Percentiles rank a stretch among this genome's conserved stretches.
These are phyloP conservation scores for Ascochyta pisi DNA, from an alignment of 2,329 filamentous ascomycete genomes.

Conservation along the genomic window DNA sequence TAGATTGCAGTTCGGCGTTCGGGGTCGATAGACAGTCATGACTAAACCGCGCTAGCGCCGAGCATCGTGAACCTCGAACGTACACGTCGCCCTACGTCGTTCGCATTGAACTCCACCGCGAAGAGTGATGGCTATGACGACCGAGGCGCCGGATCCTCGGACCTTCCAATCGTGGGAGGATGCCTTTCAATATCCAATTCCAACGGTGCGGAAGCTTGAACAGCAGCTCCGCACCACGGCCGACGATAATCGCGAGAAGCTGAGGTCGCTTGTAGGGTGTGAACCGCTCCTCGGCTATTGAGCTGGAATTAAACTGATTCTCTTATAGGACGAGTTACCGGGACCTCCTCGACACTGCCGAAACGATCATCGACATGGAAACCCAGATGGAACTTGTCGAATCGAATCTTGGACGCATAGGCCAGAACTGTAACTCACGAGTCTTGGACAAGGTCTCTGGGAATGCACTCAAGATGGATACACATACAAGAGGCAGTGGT, in stretches of 20 bases:
- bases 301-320: constrained; percentile 6
- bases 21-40: not conserved
- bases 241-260: constrained; percentile 69
- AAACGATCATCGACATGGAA: constrained; percentile 92
- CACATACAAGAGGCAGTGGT: constrained; percentile 50
- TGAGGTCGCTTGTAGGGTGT: constrained; percentile 71
- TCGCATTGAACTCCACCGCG: not conserved
- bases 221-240: constrained; percentile 68
- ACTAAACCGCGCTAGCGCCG: constrained; percentile 16
- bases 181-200: constrained; percentile 70
- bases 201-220: constrained; percentile 67
- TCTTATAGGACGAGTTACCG: constrained; percentile 72
- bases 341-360: constrained; percentile 87
- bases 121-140: constrained; percentile 53
- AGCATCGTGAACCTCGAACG: constrained; percentile 11
- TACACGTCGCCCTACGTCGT: constrained; percentile 11
- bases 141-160: constrained; percentile 63
- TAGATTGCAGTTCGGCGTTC: not conserved
- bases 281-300: constrained; percentile 20
- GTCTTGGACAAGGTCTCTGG: constrained; percentile 70
- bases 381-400: constrained; percentile 77
- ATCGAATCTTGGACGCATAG: constrained; percentile 72
- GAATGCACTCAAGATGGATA: constrained; percentile 63
- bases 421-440: constrained; percentile 76
- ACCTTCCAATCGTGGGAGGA: constrained; percentile 69